Percentiles rank a stretch among this genome's conserved stretches.
phyloP scores from a whole-genome alignment of 306 rosid genomes.

The Betula pendula region DNA sequence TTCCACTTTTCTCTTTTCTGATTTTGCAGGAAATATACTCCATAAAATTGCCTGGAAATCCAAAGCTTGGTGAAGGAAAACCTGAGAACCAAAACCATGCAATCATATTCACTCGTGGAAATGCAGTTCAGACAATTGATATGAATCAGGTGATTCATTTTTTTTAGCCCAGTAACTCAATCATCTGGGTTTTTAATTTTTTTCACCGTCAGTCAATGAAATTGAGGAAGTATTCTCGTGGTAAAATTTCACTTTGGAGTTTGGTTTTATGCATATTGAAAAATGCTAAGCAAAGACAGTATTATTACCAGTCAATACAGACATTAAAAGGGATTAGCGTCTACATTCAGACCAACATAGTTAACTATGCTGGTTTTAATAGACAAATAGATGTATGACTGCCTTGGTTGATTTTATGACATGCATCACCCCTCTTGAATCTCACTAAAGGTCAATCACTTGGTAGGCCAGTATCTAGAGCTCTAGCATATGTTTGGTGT shows the following conservation, averaged over 20 bases:
- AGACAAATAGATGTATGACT: background rate
- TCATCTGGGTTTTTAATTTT: background rate
- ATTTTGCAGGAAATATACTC: conserved; percentile 79
- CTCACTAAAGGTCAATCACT: background rate
- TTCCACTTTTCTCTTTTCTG: conserved; percentile 19
- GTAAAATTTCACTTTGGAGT: background rate
- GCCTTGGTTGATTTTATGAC: background rate
- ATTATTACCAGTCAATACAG: background rate
- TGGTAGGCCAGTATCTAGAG: no score
- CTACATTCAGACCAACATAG: background rate
- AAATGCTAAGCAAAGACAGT: background rate
- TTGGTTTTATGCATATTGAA: background rate
- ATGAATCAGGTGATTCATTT: conserved; percentile 81
- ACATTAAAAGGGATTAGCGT: background rate
- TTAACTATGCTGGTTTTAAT: background rate
- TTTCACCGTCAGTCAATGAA: background rate
- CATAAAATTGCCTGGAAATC: conserved; percentile 87
- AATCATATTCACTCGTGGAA: conserved; percentile 90
- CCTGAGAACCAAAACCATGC: conserved; percentile 99
- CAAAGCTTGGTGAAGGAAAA: conserved; percentile 96
- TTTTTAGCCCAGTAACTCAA: background rate
- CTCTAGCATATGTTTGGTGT: no score
- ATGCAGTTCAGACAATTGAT: conserved; percentile 93
- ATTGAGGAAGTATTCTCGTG: background rate
- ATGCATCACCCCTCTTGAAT: background rate